These are phyloP conservation scores for Phytophthora megakarya DNA, from an alignment of 352 stramenopile genomes.

Conservation along the genomic window DNA sequence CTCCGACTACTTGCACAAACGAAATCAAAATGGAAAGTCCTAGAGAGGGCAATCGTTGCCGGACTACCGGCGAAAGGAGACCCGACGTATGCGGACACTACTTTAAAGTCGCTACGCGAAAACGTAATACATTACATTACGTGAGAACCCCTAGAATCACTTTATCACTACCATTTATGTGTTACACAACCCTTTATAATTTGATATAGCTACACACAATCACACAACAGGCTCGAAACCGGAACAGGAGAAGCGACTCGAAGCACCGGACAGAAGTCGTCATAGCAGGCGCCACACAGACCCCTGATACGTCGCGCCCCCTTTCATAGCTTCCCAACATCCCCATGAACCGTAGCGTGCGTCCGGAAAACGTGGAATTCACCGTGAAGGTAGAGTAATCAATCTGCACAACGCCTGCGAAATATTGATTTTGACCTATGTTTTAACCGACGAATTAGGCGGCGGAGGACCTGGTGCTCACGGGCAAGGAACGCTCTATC, in stretches of 20 bases:
- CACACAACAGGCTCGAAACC: neutral
- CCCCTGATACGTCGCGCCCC: neutral
- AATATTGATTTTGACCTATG: neutral
- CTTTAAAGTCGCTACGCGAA: conserved; percentile 14
- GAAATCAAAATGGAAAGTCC: too few relatives aligned
- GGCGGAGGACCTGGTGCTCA: conserved; percentile 76
- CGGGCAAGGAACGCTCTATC: conserved; percentile 81
- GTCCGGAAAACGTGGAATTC: conserved; percentile 95
- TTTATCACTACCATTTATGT: too few relatives aligned
- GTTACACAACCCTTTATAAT: neutral
- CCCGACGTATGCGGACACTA: conserved; percentile 19
- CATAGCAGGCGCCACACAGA: neutral
- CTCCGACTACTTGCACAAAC: conserved; percentile 2
- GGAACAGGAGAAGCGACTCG: neutral
- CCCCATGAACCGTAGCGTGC: conserved; percentile 78
- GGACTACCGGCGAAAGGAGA: conserved; percentile 10
- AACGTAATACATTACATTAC: conserved; percentile 8
- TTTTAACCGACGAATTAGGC: conserved; percentile 36
- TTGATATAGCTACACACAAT: neutral
- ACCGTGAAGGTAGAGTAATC: conserved; percentile 86
- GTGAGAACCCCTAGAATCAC: too few relatives aligned
- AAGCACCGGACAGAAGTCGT: conserved; percentile 11
- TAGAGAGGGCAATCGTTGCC: too few relatives aligned
- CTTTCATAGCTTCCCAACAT: neutral
- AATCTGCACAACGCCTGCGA: neutral